phyloP scores from a whole-genome alignment of 169 alveolate species.

The Ichthyophthirius multifiliis region DNA sequence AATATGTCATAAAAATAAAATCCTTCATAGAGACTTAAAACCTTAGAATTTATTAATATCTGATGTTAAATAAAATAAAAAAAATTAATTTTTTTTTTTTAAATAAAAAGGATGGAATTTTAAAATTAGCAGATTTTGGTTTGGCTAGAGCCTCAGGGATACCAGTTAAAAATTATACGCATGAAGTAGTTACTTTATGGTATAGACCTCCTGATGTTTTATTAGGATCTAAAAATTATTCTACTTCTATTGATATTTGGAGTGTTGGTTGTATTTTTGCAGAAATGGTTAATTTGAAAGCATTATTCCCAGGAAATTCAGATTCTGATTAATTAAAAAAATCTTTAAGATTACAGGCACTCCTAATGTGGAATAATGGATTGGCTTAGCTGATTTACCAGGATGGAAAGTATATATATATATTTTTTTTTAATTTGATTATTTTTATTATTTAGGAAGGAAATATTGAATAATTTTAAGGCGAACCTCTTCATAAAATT shows the following conservation, averaged over 20 bases:
- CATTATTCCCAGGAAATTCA: slow-evolving; percentile 79
- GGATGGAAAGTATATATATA: slow-evolving; percentile 57
- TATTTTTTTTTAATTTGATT: background rate
- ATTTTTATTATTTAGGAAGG: background rate
- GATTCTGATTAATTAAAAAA: slow-evolving; percentile 72
- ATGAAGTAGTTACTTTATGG: slow-evolving; percentile 92
- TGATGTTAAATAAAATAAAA: background rate
- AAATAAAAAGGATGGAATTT: slow-evolving; percentile 78
- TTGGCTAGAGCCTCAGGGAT: slow-evolving; percentile 97
- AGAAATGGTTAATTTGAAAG: slow-evolving; percentile 73
- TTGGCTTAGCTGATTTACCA: slow-evolving; percentile 72
- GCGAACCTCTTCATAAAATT: slow-evolving; percentile 37
- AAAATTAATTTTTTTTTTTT: slow-evolving; percentile 14
- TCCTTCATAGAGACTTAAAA: slow-evolving; percentile 98
- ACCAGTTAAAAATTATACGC: slow-evolving; percentile 98
- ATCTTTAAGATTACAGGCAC: slow-evolving; percentile 80
- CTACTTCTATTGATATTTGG: slow-evolving; percentile 84
- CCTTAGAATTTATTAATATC: slow-evolving; percentile 97
- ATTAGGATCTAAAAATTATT: slow-evolving; percentile 70
- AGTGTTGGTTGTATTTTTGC: slow-evolving; percentile 86
- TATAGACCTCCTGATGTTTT: slow-evolving; percentile 87
- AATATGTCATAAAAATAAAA: slow-evolving; percentile 94
- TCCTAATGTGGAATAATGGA: slow-evolving; percentile 80
- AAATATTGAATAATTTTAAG: slow-evolving; percentile 31
- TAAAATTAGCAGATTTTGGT: slow-evolving; percentile 99